Evolutionary conservation across 2,329 filamentous ascomycete species (phyloP).

Genomic region (Beauveria sp.): DNA sequence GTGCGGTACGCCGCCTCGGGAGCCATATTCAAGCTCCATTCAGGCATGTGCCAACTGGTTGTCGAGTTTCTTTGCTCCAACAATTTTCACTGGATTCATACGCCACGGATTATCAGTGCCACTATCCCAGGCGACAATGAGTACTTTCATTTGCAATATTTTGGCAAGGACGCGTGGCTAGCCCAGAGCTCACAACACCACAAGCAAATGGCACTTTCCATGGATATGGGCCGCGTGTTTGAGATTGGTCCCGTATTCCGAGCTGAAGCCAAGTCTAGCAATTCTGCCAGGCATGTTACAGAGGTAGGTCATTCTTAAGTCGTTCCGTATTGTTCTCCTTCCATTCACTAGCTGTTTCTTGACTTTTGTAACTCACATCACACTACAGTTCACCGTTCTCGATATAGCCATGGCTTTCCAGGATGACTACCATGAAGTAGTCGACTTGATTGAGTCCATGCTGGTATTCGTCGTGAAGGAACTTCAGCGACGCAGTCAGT

Average conservation of each 20-base stretch:
- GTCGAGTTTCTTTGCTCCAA: conserved; percentile 2
- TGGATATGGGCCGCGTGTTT: background rate
- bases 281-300: background rate
- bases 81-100: background rate
- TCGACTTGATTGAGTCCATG: background rate
- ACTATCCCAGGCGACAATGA: background rate
- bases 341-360: background rate
- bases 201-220: conserved; percentile 2
- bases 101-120: background rate
- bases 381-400: background rate
- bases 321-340: background rate
- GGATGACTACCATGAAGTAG: background rate
- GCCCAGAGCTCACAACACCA: conserved; percentile 3
- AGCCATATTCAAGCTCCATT: conserved; percentile 3
- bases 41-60: conserved; percentile 4
- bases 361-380: background rate
- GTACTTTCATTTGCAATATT: background rate
- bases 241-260: conserved; percentile 1
- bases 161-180: conserved; percentile 1
- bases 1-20: background rate
- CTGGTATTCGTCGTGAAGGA: background rate
- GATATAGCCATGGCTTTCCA: background rate
- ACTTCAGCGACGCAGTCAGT: background rate
- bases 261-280: background rate
- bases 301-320: background rate